Conservation (phyloP, 441 rosid genomes). For the Capsella rubella region DNA sequence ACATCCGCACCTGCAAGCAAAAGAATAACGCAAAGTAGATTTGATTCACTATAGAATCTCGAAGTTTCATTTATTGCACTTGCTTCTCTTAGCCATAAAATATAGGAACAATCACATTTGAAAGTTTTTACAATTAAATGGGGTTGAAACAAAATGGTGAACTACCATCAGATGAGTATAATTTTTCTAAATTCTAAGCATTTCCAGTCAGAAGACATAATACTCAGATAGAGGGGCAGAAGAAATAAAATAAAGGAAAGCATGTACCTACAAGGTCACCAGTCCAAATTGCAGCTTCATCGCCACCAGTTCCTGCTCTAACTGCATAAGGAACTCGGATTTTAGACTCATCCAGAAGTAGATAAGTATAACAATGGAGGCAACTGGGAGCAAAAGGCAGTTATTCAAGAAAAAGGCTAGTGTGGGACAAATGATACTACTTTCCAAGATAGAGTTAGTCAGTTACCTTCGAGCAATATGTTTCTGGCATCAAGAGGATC, state of each 20-base stretch:
- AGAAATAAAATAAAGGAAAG: conserved; percentile 52
- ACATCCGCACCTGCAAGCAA: conserved; percentile 75
- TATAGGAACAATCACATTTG: conserved; percentile 12
- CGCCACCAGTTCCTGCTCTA: conserved; percentile 99
- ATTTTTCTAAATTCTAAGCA: neutral
- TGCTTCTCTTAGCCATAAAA: conserved; percentile 2
- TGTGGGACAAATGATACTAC: conserved; percentile 5
- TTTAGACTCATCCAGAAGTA: conserved; percentile 7
- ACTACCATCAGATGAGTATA: neutral
- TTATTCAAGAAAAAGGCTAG: neutral
- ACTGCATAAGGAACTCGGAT: conserved; percentile 52
- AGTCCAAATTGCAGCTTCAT: conserved; percentile 99
- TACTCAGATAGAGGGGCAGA: conserved; percentile 12
- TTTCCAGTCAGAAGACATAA: neutral
- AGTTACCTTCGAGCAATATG: conserved; percentile 93
- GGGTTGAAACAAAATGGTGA: conserved; percentile 2
- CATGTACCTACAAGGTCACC: conserved; percentile 99
- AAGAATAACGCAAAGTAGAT: conserved; percentile 39
- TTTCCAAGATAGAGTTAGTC: conserved; percentile 17
- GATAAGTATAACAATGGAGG: conserved; percentile 8
- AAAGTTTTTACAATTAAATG: neutral
- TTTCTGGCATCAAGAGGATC: conserved; percentile 97
- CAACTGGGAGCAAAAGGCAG: conserved; percentile 5
- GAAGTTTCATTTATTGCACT: conserved; percentile 15
- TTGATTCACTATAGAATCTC: conserved; percentile 27